phyloP scores from a whole-genome alignment of 495 filamentous ascomycete genomes.

The Podospora fimiseda region DNA sequence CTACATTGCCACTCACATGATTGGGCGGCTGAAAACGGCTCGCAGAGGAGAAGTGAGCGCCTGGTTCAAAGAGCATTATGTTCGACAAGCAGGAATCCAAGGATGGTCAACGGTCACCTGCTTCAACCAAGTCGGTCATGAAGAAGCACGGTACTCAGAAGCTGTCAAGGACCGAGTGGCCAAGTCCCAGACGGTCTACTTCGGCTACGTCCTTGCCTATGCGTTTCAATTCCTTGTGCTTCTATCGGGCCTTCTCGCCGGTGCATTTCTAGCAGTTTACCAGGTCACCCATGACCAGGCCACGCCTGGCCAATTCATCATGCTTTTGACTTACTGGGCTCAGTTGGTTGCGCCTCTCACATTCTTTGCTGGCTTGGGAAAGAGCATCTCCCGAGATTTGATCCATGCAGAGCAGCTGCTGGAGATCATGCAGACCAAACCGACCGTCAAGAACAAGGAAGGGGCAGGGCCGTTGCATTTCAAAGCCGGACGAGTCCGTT shows the following conservation, averaged over 20 bases:
- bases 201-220: constrained; percentile 38
- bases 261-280: constrained; percentile 61
- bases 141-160: constrained; percentile 54
- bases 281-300: constrained; percentile 51
- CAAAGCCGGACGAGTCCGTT: constrained; percentile 54
- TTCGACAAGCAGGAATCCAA: constrained; percentile 57
- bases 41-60: constrained; percentile 29
- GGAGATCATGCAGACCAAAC: constrained; percentile 61
- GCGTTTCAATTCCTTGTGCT: constrained; percentile 56
- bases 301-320: constrained; percentile 64
- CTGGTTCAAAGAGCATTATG: constrained; percentile 51
- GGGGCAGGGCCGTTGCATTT: constrained; percentile 52
- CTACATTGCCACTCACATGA: constrained; percentile 52
- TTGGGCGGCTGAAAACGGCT: constrained; percentile 32
- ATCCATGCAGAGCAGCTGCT: constrained; percentile 68
- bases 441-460: constrained; percentile 52
- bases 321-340: constrained; percentile 65
- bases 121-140: constrained; percentile 65
- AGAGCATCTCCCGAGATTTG: constrained; percentile 53
- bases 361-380: constrained; percentile 57
- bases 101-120: constrained; percentile 65
- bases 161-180: constrained; percentile 39
- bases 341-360: constrained; percentile 55
- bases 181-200: constrained; percentile 34
- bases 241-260: constrained; percentile 54